These are phyloP conservation scores for Neurospora pannonica DNA, from an alignment of 495 filamentous ascomycete species.

Conservation along the genomic window DNA sequence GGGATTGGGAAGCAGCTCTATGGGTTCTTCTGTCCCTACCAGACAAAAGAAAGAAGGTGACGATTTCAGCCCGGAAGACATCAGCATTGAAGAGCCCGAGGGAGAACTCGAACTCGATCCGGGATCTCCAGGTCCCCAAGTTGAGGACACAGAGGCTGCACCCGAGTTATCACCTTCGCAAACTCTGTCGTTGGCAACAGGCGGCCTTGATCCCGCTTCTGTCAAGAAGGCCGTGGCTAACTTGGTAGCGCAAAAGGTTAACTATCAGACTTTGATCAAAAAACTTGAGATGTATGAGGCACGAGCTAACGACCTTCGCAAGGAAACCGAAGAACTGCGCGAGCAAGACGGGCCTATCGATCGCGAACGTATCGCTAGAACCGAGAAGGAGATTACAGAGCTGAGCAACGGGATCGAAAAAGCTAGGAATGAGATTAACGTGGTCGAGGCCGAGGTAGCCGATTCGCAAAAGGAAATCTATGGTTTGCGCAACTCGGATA, in stretches of 20 bases:
- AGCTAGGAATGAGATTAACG: constrained; percentile 13
- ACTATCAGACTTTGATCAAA: constrained; percentile 12
- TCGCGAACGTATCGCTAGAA: constrained; percentile 3
- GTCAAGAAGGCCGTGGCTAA: constrained; percentile 3
- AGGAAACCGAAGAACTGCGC: constrained; percentile 11
- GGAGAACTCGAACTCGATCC: constrained; percentile 22
- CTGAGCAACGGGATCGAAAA: constrained; percentile 13
- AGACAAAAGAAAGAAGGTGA: constrained; percentile 16
- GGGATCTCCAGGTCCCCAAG: constrained; percentile 11
- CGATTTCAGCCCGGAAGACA: constrained; percentile 35
- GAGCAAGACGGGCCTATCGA: neutral
- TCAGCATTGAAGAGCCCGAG: constrained; percentile 37
- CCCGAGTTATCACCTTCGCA: constrained; percentile 1
- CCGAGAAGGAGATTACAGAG: constrained; percentile 5
- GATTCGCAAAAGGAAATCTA: constrained; percentile 9
- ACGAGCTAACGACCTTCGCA: constrained; percentile 7
- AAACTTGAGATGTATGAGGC: constrained; percentile 14
- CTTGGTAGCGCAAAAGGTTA: constrained; percentile 10
- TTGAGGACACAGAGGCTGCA: neutral
- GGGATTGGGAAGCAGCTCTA: neutral
- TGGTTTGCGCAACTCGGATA: neutral
- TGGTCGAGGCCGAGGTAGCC: constrained; percentile 14
- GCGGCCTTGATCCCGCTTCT: neutral
- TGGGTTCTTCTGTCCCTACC: neutral
- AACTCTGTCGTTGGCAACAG: neutral